phyloP scores from a whole-genome alignment of 192 early-diverging fungal species.

The Coemansia sp. region DNA sequence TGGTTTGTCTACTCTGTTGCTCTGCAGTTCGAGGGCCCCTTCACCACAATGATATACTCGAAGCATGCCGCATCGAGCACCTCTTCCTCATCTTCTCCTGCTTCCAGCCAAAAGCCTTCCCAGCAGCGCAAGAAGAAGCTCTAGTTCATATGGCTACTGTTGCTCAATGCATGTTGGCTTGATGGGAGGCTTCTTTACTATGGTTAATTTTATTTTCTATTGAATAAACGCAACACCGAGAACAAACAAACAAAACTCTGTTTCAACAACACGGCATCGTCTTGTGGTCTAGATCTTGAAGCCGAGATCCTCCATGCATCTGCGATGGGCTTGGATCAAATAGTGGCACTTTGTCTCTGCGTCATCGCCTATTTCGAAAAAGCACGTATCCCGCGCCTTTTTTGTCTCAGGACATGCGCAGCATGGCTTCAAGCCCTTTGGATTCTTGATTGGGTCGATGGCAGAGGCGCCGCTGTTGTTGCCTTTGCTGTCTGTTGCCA shows the following conservation, averaged over 20 bases:
- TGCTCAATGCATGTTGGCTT: no score
- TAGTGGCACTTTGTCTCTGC: constrained; percentile 85
- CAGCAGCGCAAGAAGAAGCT: constrained; percentile 43
- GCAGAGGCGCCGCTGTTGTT: neutral
- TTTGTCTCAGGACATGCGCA: constrained; percentile 97
- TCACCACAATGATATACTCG: constrained; percentile 79
- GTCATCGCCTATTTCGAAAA: constrained; percentile 69
- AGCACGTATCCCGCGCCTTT: constrained; percentile 84
- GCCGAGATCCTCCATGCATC: constrained; percentile 91
- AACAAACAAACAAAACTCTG: neutral
- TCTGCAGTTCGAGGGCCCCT: constrained; percentile 78
- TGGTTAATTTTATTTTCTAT: neutral
- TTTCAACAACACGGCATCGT: neutral
- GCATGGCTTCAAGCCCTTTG: constrained; percentile 75
- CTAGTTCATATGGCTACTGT: neutral
- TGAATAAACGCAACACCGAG: no score
- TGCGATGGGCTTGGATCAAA: constrained; percentile 81
- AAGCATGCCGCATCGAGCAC: constrained; percentile 46
- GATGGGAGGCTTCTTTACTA: neutral
- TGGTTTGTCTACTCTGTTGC: constrained; percentile 77
- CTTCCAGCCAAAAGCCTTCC: neutral
- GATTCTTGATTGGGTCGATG: constrained; percentile 1
- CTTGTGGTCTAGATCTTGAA: constrained; percentile 73
- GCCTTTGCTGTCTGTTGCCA: neutral
- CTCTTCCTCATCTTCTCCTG: neutral